Percentiles rank a stretch among this genome's conserved stretches.
Evolutionary conservation across 2,329 filamentous ascomycete species (phyloP).

Genomic region (Mariannaea sp.): DNA sequence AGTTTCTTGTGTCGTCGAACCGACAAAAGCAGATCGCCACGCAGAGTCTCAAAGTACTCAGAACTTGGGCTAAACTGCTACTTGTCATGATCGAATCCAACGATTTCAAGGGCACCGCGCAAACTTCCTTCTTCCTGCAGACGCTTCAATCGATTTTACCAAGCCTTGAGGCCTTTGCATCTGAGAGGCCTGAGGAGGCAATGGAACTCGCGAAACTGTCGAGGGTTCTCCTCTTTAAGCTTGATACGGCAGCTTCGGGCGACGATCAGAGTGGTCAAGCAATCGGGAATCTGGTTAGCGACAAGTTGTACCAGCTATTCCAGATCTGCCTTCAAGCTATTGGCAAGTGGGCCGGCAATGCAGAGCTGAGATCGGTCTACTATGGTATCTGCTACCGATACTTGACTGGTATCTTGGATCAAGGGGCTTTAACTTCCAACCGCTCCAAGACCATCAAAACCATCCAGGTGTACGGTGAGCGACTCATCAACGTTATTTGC

Average conservation of each 20-base stretch:
- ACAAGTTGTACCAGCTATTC: constrained; percentile 91
- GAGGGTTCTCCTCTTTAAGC: constrained; percentile 71
- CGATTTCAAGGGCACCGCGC: constrained; percentile 73
- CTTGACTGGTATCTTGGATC: constrained; percentile 69
- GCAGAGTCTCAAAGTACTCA: constrained; percentile 70
- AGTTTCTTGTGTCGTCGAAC: constrained; percentile 67
- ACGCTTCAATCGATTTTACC: constrained; percentile 86
- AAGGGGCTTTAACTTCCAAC: constrained; percentile 53
- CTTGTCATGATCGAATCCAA: constrained; percentile 83
- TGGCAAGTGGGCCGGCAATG: constrained; percentile 70
- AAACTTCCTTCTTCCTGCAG: constrained; percentile 81
- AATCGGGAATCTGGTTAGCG: constrained; percentile 76
- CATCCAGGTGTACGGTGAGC: constrained; percentile 70
- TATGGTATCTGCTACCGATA: constrained; percentile 93
- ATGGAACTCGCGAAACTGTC: constrained; percentile 78
- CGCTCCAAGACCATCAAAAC: constrained; percentile 72
- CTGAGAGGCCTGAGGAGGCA: constrained; percentile 70
- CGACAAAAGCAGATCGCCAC: constrained; percentile 61
- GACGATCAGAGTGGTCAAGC: constrained; percentile 50
- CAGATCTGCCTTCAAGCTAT: constrained; percentile 83
- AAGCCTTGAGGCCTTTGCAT: constrained; percentile 78
- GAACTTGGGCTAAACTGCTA: constrained; percentile 83
- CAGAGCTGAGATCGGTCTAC: constrained; percentile 78
- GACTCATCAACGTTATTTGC: constrained; percentile 83
- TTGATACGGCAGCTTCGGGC: constrained; percentile 60